Evolutionary conservation across 208 protist genomes (phyloP), one percentile per base, ranked within the genome.

Genomic region (Crithidia thermophila): DNA sequence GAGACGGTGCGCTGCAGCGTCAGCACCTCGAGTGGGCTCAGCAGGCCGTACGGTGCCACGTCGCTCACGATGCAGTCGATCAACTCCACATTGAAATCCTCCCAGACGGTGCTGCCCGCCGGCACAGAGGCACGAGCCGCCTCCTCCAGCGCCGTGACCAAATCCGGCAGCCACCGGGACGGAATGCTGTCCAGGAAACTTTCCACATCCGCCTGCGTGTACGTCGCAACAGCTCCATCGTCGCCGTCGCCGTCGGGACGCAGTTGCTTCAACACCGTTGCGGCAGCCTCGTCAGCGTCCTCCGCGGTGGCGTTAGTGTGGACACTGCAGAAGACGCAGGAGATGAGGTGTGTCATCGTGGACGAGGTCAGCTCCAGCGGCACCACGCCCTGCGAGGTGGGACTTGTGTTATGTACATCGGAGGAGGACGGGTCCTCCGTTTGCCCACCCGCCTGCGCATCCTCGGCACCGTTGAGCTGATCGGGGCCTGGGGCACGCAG

Each of bases 31-130:
- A 77, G 39, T 4, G 65, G 79, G 23, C 74, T 46, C 25, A 96
- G 64, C 16, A 96, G 70, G 18, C 31, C 55, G 59, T 77, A 66
- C 21, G 91, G 91, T 33, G 72, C 60, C 53, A 89, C 83, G 73
- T 96, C 91, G 36, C 77, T 75, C 7, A 84, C 90, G 16, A 96
- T 74, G 68, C 83, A 90, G 16, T 91, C 78, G 4, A 83, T 62
- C 3, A 96, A 61, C 61, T 93, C 82, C 8, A 72, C 42, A 40
- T 83, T 55, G 37, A 72, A 67, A 5, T 74, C 57, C 5, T 81
- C 59, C 58, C 59, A 70, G 4, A 67, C 23, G 4, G 57, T 36
- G 27, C 4, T 34, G 77, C 57, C n/a, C n/a, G n/a, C n/a, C 8
- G 39, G 3, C 28, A 33, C 43, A 50, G 16, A 21, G 27, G 4